Conservation (phyloP, 2,329 filamentous ascomycete genomes). For the Phoma herbarum region DNA sequence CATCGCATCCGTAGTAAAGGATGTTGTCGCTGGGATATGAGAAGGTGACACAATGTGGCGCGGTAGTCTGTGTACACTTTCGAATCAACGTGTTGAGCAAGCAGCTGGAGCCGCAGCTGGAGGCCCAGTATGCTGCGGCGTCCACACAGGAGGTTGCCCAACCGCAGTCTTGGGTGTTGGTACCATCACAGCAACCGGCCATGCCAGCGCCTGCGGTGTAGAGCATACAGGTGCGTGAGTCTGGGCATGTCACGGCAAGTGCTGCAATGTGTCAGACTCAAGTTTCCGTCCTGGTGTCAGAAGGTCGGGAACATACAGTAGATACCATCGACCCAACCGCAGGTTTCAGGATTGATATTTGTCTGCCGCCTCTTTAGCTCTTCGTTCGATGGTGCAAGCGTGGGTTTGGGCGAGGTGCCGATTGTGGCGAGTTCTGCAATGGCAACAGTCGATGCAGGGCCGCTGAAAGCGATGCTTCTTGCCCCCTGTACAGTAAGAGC, state of each 20-base stretch:
- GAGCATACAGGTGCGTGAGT: slow-evolving; percentile 37
- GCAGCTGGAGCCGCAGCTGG: slow-evolving; percentile 30
- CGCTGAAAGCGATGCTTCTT: slow-evolving; percentile 33
- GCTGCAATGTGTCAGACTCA: slow-evolving; percentile 17
- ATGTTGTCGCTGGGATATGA: slow-evolving; percentile 33
- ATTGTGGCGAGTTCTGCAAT: slow-evolving; percentile 21
- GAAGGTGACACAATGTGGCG: slow-evolving; percentile 43
- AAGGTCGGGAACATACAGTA: slow-evolving; percentile 23
- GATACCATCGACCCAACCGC: slow-evolving; percentile 37
- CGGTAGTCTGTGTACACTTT: slow-evolving; percentile 34
- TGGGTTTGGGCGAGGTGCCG: slow-evolving; percentile 34
- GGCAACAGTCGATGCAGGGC: slow-evolving; percentile 29
- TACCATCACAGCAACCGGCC: slow-evolving; percentile 39
- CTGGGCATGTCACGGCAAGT: slow-evolving; percentile 26
- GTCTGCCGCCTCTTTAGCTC: slow-evolving; percentile 32
- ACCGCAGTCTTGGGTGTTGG: slow-evolving; percentile 33
- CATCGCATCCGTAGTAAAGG: slow-evolving; percentile 36
- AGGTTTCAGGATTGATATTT: slow-evolving; percentile 27
- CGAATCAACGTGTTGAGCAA: slow-evolving; percentile 32
- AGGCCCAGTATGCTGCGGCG: slow-evolving; percentile 25
- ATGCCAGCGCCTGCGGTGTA: slow-evolving; percentile 36
- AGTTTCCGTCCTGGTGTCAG: background rate
- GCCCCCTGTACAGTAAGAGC: slow-evolving; percentile 28
- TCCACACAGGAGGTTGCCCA: slow-evolving; percentile 43
- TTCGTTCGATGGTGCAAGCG: slow-evolving; percentile 30